Evolutionary conservation across 2,329 filamentous ascomycete genomes (phyloP), one percentile per base, ranked within the genome.

Genomic region (Chalara sp.): DNA sequence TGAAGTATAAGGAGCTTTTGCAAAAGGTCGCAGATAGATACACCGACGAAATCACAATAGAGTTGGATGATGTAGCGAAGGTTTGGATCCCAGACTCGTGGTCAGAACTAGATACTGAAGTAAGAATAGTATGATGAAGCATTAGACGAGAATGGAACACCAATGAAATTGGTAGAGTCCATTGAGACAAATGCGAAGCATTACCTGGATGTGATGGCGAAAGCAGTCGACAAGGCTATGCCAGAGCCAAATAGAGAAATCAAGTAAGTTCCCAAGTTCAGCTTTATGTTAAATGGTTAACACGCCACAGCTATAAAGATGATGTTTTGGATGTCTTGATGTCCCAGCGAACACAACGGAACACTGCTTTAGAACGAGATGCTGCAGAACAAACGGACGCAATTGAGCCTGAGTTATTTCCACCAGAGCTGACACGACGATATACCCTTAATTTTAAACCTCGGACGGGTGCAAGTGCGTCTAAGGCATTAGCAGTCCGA

Each of bases 391-490:
- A 78, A 58, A 72, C 79, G 62, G 81, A 91, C 66, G 76, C 83
- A 6, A 69, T 82, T 30, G 76, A 84, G 21, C 80, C 87, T 48
- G 83, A 89, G 50, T 84, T 90, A 58, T 99, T 97, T 65, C 95
- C 93, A 12, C 82, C 92, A 6, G 89, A 95, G 64, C 81, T 99
- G 48, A 96, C 89, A 5, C 85, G 93, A 54, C 83, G 93, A 66
- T 99, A 99, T 71, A 95, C 90, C 0, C 81, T 99, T 52, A 92
- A 95, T 66, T 96, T 99, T 76, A 96, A 95, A 74, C 92, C 93
- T 21, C 78, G 87, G 54, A 87, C 87, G n/a, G 77, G 78, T 6
- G 84, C 86, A 31, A 83, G 80, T 47, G 73, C 75, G 2, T 65
- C 72, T 44, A 85, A 84, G 65, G 75, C 82, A 1, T 73, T 97